phyloP scores from a whole-genome alignment of 345 rosid species.

The Turritis glabra region DNA sequence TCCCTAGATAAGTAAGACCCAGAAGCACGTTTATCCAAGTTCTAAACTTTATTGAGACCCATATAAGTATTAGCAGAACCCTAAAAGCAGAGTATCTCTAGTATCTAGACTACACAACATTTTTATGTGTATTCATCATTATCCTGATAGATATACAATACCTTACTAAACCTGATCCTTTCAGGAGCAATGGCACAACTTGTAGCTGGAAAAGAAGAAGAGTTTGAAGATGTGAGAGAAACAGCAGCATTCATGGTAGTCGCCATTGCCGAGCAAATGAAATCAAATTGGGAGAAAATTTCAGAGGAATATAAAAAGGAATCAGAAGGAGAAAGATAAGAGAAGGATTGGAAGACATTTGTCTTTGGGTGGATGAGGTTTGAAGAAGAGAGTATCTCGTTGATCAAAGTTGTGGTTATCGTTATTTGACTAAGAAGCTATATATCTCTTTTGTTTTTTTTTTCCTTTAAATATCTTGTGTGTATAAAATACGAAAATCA shows the following conservation, averaged over 20 bases:
- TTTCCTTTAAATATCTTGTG: conserved; percentile 4
- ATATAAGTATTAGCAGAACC: not conserved
- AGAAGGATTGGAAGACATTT: conserved; percentile 31
- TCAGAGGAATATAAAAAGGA: conserved; percentile 23
- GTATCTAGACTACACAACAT: not conserved
- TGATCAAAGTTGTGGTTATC: conserved; percentile 39
- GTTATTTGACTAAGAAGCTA: conserved; percentile 24
- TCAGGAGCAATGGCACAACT: conserved; percentile 55
- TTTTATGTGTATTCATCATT: not conserved
- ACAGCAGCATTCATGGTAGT: conserved; percentile 79
- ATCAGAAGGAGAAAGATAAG: conserved; percentile 37
- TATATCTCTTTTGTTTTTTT: conserved; percentile 13
- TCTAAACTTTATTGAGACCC: not conserved
- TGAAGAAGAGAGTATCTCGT: conserved; percentile 34
- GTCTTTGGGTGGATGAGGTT: conserved; percentile 43
- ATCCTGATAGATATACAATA: not conserved
- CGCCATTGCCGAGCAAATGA: conserved; percentile 51
- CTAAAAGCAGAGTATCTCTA: not conserved
- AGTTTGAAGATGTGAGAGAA: conserved; percentile 67
- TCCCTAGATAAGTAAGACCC: not conserved
- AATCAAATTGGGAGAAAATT: not conserved
- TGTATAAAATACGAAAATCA: not conserved
- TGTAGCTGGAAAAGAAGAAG: conserved; percentile 59
- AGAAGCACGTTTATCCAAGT: not conserved
- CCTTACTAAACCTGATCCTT: conserved; percentile 75